A percentile compares a stretch with the other conserved stretches of the same genome.
phyloP scores from a whole-genome alignment of 1,284 basidiomycete species.

The Golubevia pallescens region DNA sequence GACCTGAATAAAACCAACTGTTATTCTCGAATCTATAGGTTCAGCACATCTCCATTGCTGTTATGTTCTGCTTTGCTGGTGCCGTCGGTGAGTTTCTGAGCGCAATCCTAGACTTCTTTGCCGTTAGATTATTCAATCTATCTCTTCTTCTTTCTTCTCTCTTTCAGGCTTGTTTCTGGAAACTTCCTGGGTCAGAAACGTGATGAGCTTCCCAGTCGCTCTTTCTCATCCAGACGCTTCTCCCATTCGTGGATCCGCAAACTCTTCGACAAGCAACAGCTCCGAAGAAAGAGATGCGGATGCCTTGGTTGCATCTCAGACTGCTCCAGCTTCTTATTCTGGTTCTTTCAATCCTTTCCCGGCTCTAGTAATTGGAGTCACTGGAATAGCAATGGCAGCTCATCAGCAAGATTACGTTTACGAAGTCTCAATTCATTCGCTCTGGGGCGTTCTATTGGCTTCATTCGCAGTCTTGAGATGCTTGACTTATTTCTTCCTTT shows the following conservation, averaged over 20 bases:
- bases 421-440: constrained; percentile 83
- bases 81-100: no score
- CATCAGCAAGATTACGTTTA: constrained; percentile 88
- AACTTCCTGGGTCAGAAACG: constrained; percentile 30
- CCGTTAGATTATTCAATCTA: no score
- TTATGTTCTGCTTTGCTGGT: no score
- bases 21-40: no score
- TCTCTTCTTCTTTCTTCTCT: no score
- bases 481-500: constrained; percentile 92
- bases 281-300: constrained; percentile 15
- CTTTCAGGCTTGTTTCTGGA: no score
- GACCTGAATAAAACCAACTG: no score
- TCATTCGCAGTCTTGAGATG: constrained; percentile 79
- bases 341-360: constrained; percentile 88
- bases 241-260: background rate
- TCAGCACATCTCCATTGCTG: constrained; percentile 91
- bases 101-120: no score
- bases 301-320: constrained; percentile 28
- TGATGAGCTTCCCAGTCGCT: constrained; percentile 37
- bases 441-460: constrained; percentile 92
- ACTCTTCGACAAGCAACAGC: background rate
- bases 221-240: constrained; percentile 19
- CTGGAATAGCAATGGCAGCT: constrained; percentile 93
- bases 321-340: constrained; percentile 67
- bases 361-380: constrained; percentile 83